These are phyloP conservation scores for Heterobasidion parviporum DNA, from an alignment of 1,284 basidiomycete species.

Conservation along the genomic window DNA sequence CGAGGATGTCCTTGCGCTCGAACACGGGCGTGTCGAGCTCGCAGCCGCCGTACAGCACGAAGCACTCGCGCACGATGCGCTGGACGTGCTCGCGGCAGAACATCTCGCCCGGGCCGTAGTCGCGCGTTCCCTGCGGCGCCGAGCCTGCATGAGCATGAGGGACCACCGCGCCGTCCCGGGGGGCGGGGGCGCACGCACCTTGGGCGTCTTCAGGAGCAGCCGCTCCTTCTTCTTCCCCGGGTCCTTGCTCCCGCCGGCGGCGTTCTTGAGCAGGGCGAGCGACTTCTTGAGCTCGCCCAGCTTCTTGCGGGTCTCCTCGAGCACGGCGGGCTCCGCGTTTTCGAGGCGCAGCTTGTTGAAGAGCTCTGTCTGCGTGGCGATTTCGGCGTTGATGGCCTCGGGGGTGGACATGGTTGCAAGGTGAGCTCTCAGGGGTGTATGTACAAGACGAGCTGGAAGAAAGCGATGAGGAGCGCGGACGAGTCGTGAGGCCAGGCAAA, in stretches of 20 bases:
- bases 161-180: not conserved
- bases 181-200: conserved; percentile 37
- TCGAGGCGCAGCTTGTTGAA: conserved; percentile 55
- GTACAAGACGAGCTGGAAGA: conserved; percentile 3
- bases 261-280: conserved; percentile 36
- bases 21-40: conserved; percentile 98
- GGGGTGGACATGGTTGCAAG: conserved; percentile 23
- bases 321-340: conserved; percentile 34
- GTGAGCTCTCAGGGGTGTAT: not conserved
- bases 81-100: conserved; percentile 90
- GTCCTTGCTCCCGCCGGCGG: conserved; percentile 26
- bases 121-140: conserved; percentile 77
- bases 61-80: conserved; percentile 80
- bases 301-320: conserved; percentile 63
- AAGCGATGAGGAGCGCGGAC: conserved; percentile 7
- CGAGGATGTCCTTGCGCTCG: conserved; percentile 92
- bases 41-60: conserved; percentile 84
- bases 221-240: conserved; percentile 53
- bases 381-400: conserved; percentile 37
- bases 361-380: conserved; percentile 41
- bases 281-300: conserved; percentile 62
- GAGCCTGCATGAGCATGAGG: not conserved
- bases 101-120: conserved; percentile 94
- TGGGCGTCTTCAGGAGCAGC: conserved; percentile 74
- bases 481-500: conserved; percentile 2